These are phyloP conservation scores for Rhodofomes roseus DNA, from an alignment of 1,284 basidiomycete species.

Conservation along the genomic window DNA sequence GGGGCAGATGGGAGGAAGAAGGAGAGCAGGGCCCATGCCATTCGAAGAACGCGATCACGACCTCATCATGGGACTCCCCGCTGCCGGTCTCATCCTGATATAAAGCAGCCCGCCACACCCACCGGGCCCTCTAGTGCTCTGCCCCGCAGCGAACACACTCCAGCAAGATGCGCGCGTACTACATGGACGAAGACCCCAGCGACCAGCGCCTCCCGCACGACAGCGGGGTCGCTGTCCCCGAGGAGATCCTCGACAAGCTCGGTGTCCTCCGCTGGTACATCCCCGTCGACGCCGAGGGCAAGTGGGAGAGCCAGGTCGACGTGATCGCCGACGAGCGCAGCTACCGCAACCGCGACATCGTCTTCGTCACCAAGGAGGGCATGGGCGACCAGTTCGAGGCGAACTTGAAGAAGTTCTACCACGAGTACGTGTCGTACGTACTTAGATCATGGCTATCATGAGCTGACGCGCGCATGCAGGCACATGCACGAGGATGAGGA, in stretches of 20 bases:
- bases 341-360: slow-evolving; percentile 78
- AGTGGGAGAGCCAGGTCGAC: slow-evolving; percentile 51
- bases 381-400: slow-evolving; percentile 77
- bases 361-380: slow-evolving; percentile 70
- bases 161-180: slow-evolving; percentile 69
- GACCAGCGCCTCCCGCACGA: slow-evolving; percentile 80
- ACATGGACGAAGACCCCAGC: slow-evolving; percentile 72
- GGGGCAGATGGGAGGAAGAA: not conserved
- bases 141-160: not conserved
- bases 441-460: not conserved
- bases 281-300: slow-evolving; percentile 44
- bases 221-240: slow-evolving; percentile 50
- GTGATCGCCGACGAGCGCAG: slow-evolving; percentile 58
- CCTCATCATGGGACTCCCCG: not conserved
- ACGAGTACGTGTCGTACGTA: slow-evolving; percentile 62
- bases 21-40: not conserved
- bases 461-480: slow-evolving; percentile 32
- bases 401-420: slow-evolving; percentile 78
- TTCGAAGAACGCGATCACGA: not conserved
- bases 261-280: slow-evolving; percentile 64
- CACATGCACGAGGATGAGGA: slow-evolving; percentile 92
- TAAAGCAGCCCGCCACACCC: not conserved
- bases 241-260: slow-evolving; percentile 45
- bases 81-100: not conserved
- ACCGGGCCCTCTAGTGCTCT: not conserved